A percentile compares a stretch with the other conserved stretches of the same genome.
phyloP scores from a whole-genome alignment of 805 yeast genomes.

The Metschnikowia santaceciliae region DNA sequence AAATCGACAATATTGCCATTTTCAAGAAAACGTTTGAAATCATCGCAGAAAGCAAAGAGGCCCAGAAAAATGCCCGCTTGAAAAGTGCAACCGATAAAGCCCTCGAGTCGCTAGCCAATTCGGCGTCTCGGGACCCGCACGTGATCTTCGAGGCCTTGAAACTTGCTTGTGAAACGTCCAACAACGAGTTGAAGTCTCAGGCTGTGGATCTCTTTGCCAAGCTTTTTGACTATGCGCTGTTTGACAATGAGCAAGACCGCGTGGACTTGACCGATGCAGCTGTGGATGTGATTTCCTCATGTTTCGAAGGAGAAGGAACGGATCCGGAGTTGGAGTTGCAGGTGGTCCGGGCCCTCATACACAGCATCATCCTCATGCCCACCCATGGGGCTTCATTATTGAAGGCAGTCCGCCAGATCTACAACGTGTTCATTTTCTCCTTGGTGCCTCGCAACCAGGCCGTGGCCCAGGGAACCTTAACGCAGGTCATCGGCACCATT shows the following conservation, averaged over 20 bases:
- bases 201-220: slow-evolving; percentile 87
- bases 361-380: slow-evolving; percentile 78
- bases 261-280: slow-evolving; percentile 72
- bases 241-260: slow-evolving; percentile 50
- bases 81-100: slow-evolving; percentile 38
- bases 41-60: slow-evolving; percentile 58
- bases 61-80: slow-evolving; percentile 46
- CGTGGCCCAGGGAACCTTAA: slow-evolving; percentile 90
- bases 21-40: slow-evolving; percentile 56
- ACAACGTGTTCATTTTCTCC: slow-evolving; percentile 86
- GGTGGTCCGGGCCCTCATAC: slow-evolving; percentile 85
- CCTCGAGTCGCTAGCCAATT: slow-evolving; percentile 34
- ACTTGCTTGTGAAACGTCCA: slow-evolving; percentile 65
- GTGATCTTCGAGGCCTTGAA: slow-evolving; percentile 77
- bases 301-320: slow-evolving; percentile 90
- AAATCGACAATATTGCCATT: slow-evolving; percentile 21
- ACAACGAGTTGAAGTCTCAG: slow-evolving; percentile 58
- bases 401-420: slow-evolving; percentile 89
- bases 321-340: slow-evolving; percentile 87
- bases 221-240: slow-evolving; percentile 78
- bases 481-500: slow-evolving; percentile 82
- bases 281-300: slow-evolving; percentile 75
- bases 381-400: slow-evolving; percentile 87
- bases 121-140: slow-evolving; percentile 41
- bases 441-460: slow-evolving; percentile 81